Conservation (phyloP, 2,329 filamentous ascomycete species). For the Hypoxylon rubiginosum region DNA sequence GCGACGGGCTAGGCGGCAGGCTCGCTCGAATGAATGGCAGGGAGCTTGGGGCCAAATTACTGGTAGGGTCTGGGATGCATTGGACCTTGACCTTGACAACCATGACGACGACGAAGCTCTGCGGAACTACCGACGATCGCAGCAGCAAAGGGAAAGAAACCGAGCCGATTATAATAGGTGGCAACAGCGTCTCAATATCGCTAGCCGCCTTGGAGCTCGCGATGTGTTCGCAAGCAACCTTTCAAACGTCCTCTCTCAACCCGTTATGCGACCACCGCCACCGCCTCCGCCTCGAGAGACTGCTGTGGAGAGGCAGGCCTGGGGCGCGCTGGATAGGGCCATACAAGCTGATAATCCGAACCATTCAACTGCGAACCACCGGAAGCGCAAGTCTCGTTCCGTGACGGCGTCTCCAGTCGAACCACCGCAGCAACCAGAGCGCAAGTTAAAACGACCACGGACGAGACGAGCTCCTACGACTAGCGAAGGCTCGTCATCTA, state of each 20-base stretch:
- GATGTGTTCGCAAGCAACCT: conserved; percentile 77
- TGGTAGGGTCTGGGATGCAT: conserved; percentile 72
- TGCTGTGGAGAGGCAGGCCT: conserved; percentile 84
- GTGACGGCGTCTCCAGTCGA: conserved; percentile 78
- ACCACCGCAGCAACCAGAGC: conserved; percentile 77
- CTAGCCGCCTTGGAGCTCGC: conserved; percentile 80
- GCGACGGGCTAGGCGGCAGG: conserved; percentile 68
- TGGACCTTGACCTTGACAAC: conserved; percentile 85
- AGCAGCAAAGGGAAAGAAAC: conserved; percentile 66
- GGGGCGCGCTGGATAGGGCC: conserved; percentile 91
- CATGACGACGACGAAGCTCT: conserved; percentile 80
- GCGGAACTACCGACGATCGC: conserved; percentile 66
- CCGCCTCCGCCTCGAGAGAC: conserved; percentile 71
- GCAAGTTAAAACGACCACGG: conserved; percentile 88
- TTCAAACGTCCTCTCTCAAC: conserved; percentile 69
- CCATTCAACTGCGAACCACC: conserved; percentile 60
- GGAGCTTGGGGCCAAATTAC: conserved; percentile 81
- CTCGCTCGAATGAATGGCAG: conserved; percentile 87
- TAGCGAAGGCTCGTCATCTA: conserved; percentile 60
- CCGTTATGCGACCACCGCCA: conserved; percentile 69
- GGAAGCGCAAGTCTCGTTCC: conserved; percentile 82
- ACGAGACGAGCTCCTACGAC: conserved; percentile 73
- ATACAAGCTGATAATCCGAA: conserved; percentile 73
- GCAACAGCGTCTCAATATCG: conserved; percentile 87
- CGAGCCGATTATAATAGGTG: conserved; percentile 76